Percentiles rank a stretch among this genome's conserved stretches.
Conservation (phyloP, 2,329 filamentous ascomycete species). For the Apiospora saccharicola region DNA sequence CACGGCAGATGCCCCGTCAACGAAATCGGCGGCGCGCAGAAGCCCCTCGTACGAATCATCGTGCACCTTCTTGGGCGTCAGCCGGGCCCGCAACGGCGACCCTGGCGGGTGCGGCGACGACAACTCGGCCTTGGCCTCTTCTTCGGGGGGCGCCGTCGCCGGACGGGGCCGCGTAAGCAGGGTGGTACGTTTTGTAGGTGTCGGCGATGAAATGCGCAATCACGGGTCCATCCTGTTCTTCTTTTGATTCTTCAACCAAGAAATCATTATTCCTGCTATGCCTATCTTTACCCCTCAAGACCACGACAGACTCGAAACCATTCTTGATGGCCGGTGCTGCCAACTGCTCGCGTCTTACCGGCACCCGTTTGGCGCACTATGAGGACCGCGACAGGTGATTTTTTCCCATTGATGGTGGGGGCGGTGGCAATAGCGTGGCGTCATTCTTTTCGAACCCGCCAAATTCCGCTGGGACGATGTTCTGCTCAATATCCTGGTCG, state of each 20-base stretch:
- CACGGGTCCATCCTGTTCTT: not conserved
- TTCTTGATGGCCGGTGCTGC: conserved; percentile 48
- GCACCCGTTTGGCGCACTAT: conserved; percentile 58
- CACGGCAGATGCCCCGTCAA: conserved; percentile 42
- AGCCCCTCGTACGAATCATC: conserved; percentile 54
- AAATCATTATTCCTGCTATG: not conserved
- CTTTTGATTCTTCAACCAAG: not conserved
- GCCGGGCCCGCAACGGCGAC: conserved; percentile 46
- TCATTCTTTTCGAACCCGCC: not conserved
- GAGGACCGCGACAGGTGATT: conserved; percentile 49
- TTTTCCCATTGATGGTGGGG: not conserved
- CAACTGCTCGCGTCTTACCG: conserved; percentile 56
- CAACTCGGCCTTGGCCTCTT: not conserved
- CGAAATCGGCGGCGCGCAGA: conserved; percentile 44
- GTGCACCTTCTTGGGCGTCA: conserved; percentile 54
- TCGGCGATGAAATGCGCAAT: conserved; percentile 55
- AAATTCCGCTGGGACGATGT: conserved; percentile 45
- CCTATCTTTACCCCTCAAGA: not conserved
- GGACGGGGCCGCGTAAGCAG: conserved; percentile 47
- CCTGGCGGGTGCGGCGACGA: not conserved
- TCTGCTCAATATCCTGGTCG: conserved; percentile 40
- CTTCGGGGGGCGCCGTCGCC: conserved; percentile 35
- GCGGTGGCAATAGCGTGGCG: conserved; percentile 23
- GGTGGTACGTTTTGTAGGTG: conserved; percentile 58
- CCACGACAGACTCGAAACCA: conserved; percentile 38